Base-by-base conservation (phyloP, 2,329 filamentous ascomycete species). In the Nannizzia gypsea region DNA sequence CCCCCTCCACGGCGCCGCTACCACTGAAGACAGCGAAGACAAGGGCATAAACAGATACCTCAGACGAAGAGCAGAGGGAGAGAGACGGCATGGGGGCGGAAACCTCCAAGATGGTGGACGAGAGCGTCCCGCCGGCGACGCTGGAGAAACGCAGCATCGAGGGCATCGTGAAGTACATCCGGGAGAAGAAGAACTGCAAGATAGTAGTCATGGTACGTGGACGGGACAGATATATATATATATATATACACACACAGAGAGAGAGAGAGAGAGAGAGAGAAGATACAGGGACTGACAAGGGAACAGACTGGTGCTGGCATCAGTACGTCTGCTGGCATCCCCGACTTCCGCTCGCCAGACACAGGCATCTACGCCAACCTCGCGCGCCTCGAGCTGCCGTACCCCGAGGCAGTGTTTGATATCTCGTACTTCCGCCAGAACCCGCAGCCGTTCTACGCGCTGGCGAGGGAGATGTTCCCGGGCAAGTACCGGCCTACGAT, bases 281-380 rank as follows among this genome's bases (percentile, higher is more conserved):
- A 42, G 38, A 42, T 6, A 17, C 3, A 42, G n/a, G 11, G 13
- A n/a, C 38, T 42, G 38, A 42, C 38, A 6, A 52, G 26, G 8
- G 17, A 48, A 9, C 60, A 81, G 80, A 90, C 88, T 1, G 92
- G 92, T 61, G 91, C 92, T 11, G 92, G 92, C 55, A 95, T 96
- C 66, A 77, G 68, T 62, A 74, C 71, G 3, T 78, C 77, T n/a
- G 76, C 75, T 1, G 75, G 77, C 74, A 92, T 99, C 63, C 93
- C 93, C 63, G 93, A 99, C 74, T 99, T 97, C 72, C 83, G 93
- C 64, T 95, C 90, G 1, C 91, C 92, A 63, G 87, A 90, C 61
- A 97, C 92, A 0, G 93, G 93, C 2, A 82, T 99, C 9, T 99
- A 99, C 73, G 86, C 89, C 67, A 97, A 97, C 69, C 84, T 99